Base-by-base conservation (phyloP, 305 asterid genomes). In the Caryopteris hybrid region DNA sequence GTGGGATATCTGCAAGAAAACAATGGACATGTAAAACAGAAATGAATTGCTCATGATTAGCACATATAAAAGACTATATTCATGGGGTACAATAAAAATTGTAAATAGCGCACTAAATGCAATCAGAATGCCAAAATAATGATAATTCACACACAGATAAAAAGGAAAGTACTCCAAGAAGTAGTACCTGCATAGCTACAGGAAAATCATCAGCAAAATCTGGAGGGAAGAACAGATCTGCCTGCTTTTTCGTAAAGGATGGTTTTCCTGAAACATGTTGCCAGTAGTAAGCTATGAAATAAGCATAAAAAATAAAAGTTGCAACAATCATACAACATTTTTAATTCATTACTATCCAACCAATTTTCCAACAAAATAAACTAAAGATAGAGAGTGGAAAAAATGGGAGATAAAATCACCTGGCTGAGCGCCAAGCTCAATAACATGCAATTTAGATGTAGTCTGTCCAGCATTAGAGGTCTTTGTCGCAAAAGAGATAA, bases 371-470 rank as follows among this genome's bases (percentile, higher is more conserved):
- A n/a, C 8, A 31, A 57, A 38, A 21, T 27, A 18, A 13, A 41
- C 38, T 34, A 29, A 57, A 36, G 21, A 60, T 6, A 56, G 33
- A 16, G 25, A 46, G 14, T 54, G n/a, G n/a, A 52, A 21, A 5
- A 22, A 20, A 69, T 25, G 38, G 70, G 64, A 47, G 14, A 69
- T 69, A n/a, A 76, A 78, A 9, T 41, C 66, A 95, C 99, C 98
- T 88, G 94, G 91, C 80, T 89, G 97, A 60, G 99, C 99, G 75
- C 99, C 99, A 64, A 91, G 95, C 89, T 95, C 99, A 70, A 95
- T 95, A 70, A 91, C 81, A 77, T 89, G 99, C 89, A 95, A 84
- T 80, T 92, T 95, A 7, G 98, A 95, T 73, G 85, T 79, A 51
- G 81, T 62, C 74, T 90, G 97, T 48, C 97, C 99, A 51, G 96